Percentiles rank a stretch among this genome's conserved stretches.
Evolutionary conservation across 2,329 filamentous ascomycete genomes (phyloP).

Genomic region (Trichoderma gracile): DNA sequence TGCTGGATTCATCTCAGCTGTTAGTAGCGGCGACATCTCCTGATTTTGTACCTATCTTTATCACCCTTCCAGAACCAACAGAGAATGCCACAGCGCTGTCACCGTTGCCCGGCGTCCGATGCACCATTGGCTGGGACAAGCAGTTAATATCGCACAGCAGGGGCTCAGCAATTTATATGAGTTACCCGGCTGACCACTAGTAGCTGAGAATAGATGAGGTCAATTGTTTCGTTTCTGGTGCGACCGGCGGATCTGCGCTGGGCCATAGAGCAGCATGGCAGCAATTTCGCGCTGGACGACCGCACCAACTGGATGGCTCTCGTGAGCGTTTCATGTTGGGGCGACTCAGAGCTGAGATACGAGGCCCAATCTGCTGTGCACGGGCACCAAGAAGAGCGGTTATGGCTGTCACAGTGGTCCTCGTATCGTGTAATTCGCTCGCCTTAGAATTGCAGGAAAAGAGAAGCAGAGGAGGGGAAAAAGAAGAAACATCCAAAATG

Average conservation of each 20-base stretch:
- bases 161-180: not conserved
- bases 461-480: not conserved
- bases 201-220: not conserved
- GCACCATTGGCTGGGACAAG: not conserved
- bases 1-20: not conserved
- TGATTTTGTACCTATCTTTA: constrained; percentile 6
- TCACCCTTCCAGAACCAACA: constrained; percentile 3
- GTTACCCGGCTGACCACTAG: not conserved
- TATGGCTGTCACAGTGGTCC: no score
- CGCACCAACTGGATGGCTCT: not conserved
- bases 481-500: not conserved
- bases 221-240: constrained; percentile 6
- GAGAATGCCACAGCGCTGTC: not conserved
- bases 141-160: not conserved
- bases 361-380: not conserved
- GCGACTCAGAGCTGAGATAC: not conserved
- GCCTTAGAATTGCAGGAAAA: not conserved
- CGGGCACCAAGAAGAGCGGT: not conserved
- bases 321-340: not conserved
- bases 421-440: no score
- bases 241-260: constrained; percentile 4
- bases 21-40: no score
- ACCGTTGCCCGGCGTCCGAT: no score
- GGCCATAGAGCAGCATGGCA: not conserved
- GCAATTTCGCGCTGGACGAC: not conserved